Evolutionary conservation across 805 yeast species (phyloP), one percentile per base, ranked within the genome.

Genomic region (Suhomyces vadensis): DNA sequence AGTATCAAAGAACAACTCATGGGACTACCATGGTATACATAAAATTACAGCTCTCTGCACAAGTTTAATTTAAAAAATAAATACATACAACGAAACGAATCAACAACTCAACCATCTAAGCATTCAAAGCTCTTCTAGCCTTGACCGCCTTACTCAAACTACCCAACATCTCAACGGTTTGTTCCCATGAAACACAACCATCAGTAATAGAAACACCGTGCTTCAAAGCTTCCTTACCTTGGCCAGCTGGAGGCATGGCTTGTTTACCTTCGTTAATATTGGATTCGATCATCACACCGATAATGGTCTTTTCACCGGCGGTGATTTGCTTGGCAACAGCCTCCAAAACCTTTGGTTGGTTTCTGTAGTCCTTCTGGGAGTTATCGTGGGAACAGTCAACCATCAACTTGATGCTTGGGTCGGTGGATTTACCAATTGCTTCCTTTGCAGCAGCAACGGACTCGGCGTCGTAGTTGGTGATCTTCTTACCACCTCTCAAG

Each of bases 371-470:
- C 72, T 94, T 94, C 69, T 78, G 82, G 29, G 97, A 90, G 77
- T 94, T 94, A 58, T 97, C 99, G 70, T 94, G 99, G 37, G 97
- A 91, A 72, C 97, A 94, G 72, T 94, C 99, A 50, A 94, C 86
- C 99, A 94, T 94, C 57, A 89, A 67, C 77, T 70, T 57, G 71
- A 76, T 67, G 48, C 64, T 68, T 46, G 74, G 83, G 55, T 76
- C 69, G 26, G 71, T 65, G 31, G 73, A 63, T 51, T 71, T 69
- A 39, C 61, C 52, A 56, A 88, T 78, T 63, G 79, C 79, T 24
- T 65, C 73, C 72, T 89, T 85, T 51, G 95, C 94, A 31, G 76
- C 83, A 33, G 77, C 73, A 31, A 94, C 88, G n/a, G 86, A 79
- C 45, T 72, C 79, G 52, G 81, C 85, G 64, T 90, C 97, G 74